These are phyloP conservation scores for Thuidium tamariscinum DNA, from an alignment of 225 moss, liverwort and hornwort species.

Conservation along the genomic window DNA sequence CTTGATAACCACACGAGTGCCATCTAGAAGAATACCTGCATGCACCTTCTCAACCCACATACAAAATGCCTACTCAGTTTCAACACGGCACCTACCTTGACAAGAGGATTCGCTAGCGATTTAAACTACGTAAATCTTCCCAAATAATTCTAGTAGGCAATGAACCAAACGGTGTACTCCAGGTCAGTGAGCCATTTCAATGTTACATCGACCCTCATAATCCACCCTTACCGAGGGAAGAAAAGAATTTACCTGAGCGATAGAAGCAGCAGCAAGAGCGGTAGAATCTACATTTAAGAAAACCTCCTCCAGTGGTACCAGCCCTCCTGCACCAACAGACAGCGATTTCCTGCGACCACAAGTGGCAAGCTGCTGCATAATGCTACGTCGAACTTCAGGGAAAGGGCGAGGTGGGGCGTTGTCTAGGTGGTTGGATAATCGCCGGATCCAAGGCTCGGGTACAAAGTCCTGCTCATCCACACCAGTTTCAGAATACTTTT, in stretches of 20 bases:
- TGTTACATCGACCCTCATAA: not conserved
- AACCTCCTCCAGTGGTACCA: slow-evolving; percentile 69
- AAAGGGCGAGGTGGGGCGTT: slow-evolving; percentile 95
- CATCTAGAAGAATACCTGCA: slow-evolving; percentile 61
- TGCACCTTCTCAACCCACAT: slow-evolving; percentile 60
- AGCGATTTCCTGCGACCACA: slow-evolving; percentile 44
- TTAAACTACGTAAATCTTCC: not conserved
- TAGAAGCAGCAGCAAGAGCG: slow-evolving; percentile 91
- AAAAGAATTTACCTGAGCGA: slow-evolving; percentile 60
- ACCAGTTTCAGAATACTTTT: not conserved
- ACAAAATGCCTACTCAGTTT: not conserved
- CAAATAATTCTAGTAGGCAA: not conserved
- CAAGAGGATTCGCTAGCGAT: not conserved
- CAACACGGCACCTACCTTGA: not conserved
- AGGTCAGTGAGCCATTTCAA: not conserved
- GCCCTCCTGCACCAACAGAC: slow-evolving; percentile 23
- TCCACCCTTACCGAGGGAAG: not conserved
- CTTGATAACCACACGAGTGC: slow-evolving; percentile 80
- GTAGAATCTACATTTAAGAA: slow-evolving; percentile 60
- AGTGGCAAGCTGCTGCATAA: slow-evolving; percentile 66
- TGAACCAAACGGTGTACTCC: not conserved
- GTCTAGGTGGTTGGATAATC: slow-evolving; percentile 74
- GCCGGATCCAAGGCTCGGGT: slow-evolving; percentile 92
- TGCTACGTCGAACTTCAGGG: slow-evolving; percentile 65
- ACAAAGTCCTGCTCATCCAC: slow-evolving; percentile 77